Percentiles rank a stretch among this genome's conserved stretches.
These are phyloP conservation scores for Suillus subalutaceus DNA, from an alignment of 768 basidiomycete genomes.

Conservation along the genomic window DNA sequence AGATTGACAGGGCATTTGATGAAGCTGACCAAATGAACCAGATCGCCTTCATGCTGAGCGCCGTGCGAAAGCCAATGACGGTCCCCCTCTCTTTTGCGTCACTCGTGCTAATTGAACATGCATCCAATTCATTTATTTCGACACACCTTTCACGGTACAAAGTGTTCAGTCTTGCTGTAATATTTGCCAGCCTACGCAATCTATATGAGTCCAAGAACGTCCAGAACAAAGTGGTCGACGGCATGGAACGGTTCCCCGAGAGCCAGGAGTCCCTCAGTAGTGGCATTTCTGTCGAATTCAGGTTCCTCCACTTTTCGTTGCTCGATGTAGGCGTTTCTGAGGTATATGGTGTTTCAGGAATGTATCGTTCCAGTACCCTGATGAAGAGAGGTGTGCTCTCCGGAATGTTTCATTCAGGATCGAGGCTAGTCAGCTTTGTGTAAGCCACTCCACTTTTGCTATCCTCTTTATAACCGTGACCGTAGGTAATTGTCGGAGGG, in stretches of 20 bases:
- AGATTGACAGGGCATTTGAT: background rate
- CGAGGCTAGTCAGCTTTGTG: constrained; percentile 70
- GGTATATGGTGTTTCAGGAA: constrained; percentile 40
- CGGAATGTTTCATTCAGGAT: constrained; percentile 71
- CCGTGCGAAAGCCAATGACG: constrained; percentile 60
- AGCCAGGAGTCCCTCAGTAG: constrained; percentile 41
- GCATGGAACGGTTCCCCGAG: constrained; percentile 50
- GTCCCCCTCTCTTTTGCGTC: constrained; percentile 68
- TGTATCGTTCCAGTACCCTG: constrained; percentile 74
- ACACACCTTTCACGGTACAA: constrained; percentile 52
- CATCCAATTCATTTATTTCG: constrained; percentile 51
- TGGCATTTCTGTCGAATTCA: constrained; percentile 64
- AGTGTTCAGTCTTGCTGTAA: constrained; percentile 53
- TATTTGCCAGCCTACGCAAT: constrained; percentile 51
- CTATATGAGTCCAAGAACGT: constrained; percentile 66
- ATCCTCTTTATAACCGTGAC: background rate
- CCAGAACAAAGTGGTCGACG: constrained; percentile 60
- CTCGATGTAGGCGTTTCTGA: constrained; percentile 15
- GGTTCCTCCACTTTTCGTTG: constrained; percentile 28
- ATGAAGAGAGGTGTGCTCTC: constrained; percentile 52
- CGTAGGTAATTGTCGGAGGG: constrained; percentile 71
- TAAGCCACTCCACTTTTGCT: constrained; percentile 35
- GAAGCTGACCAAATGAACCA: constrained; percentile 25
- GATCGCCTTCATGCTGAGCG: constrained; percentile 65
- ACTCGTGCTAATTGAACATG: constrained; percentile 57